Percentiles rank a stretch among this genome's conserved stretches.
Conservation (phyloP, 495 filamentous ascomycete genomes). For the Articulospora tetracladia region DNA sequence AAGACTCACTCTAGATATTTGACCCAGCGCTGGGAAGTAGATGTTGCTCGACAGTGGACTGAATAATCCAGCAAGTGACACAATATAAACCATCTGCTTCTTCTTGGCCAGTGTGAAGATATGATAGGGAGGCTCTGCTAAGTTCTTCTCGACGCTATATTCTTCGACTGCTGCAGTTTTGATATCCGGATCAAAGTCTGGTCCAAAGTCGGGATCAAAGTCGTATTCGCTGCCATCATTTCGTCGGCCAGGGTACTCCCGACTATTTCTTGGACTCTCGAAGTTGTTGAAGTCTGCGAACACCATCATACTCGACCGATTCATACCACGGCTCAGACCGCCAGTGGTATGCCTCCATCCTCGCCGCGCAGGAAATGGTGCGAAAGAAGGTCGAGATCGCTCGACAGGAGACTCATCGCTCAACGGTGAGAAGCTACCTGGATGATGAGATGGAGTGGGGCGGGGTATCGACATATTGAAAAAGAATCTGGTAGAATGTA, state of each 20-base stretch:
- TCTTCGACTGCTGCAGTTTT: slow-evolving; percentile 5
- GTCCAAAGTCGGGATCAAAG: not conserved
- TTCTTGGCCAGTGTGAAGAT: slow-evolving; percentile 33
- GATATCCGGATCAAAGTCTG: slow-evolving; percentile 1
- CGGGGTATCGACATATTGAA: not conserved
- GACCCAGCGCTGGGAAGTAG: slow-evolving; percentile 36
- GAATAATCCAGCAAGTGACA: slow-evolving; percentile 35
- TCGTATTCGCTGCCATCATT: slow-evolving; percentile 1
- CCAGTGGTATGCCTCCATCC: slow-evolving; percentile 2
- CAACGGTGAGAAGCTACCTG: slow-evolving; percentile 8
- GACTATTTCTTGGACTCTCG: slow-evolving; percentile 12
- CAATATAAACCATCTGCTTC: slow-evolving; percentile 33
- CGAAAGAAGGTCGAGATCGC: not conserved
- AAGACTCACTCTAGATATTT: slow-evolving; percentile 10
- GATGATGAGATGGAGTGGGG: slow-evolving; percentile 5
- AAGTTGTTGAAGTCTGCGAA: slow-evolving; percentile 22
- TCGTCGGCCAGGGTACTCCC: not conserved
- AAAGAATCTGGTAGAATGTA: not conserved
- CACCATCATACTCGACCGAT: slow-evolving; percentile 15
- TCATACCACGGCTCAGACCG: slow-evolving; percentile 3
- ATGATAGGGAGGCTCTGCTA: slow-evolving; percentile 20
- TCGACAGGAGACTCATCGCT: not conserved
- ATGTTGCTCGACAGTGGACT: slow-evolving; percentile 31
- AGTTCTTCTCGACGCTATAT: slow-evolving; percentile 11
- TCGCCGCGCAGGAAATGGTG: not conserved